These are phyloP conservation scores for Diversispora epigaea DNA, from an alignment of 192 early-diverging fungal genomes.

Conservation along the genomic window DNA sequence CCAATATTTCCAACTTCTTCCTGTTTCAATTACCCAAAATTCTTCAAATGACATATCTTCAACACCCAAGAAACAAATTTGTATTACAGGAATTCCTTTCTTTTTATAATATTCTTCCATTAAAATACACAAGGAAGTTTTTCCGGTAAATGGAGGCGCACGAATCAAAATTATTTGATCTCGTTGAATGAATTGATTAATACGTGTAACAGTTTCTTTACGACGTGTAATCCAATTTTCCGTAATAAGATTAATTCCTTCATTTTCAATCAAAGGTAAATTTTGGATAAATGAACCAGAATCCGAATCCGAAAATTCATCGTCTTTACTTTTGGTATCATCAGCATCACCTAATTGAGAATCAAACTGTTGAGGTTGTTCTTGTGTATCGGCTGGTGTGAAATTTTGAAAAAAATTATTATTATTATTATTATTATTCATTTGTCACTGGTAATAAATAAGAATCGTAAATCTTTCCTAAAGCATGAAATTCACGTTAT, in stretches of 20 bases:
- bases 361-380: neutral
- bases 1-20: constrained; percentile 33
- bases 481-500: no score
- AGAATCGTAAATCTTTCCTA: no score
- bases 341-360: neutral
- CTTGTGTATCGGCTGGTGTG: neutral
- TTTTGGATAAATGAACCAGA: neutral
- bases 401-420: no score
- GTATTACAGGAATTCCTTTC: constrained; percentile 2
- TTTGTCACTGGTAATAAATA: no score
- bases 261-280: constrained; percentile 21
- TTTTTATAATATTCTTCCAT: constrained; percentile 25
- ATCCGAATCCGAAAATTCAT: neutral
- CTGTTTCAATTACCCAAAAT: constrained; percentile 30
- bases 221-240: constrained; percentile 29
- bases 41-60: constrained; percentile 24
- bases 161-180: constrained; percentile 14
- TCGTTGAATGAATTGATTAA: constrained; percentile 25
- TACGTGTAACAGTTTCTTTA: constrained; percentile 19
- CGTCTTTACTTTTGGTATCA: neutral
- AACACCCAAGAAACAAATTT: constrained; percentile 28
- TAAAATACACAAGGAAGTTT: constrained; percentile 25
- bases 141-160: constrained; percentile 29
- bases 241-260: constrained; percentile 16
- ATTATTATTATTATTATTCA: no score